A percentile compares a stretch with the other conserved stretches of the same genome.
Evolutionary conservation across 2,329 filamentous ascomycete species (phyloP).

Genomic region (Aspergillus sp.): DNA sequence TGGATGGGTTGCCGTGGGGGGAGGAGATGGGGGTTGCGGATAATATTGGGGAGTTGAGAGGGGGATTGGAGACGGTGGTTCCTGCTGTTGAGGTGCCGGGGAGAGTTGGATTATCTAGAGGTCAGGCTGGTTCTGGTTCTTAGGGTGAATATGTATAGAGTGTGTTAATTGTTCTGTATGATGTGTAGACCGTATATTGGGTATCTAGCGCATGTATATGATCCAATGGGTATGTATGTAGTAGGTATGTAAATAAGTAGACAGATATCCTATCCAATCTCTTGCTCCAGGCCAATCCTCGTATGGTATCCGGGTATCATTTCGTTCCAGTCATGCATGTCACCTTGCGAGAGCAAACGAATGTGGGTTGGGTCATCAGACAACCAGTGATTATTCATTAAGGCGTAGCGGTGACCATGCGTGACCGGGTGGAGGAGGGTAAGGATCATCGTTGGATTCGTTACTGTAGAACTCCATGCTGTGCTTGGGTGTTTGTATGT

Average conservation of each 20-base stretch:
- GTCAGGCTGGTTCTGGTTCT: not conserved
- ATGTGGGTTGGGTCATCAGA: not conserved
- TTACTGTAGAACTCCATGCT: not conserved
- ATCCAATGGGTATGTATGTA: not conserved
- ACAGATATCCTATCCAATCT: not conserved
- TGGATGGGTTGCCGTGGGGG: constrained; percentile 83
- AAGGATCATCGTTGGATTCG: not conserved
- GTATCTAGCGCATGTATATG: not conserved
- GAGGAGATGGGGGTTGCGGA: constrained; percentile 73
- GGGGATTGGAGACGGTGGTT: constrained; percentile 80
- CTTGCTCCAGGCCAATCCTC: not conserved
- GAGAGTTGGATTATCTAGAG: not conserved
- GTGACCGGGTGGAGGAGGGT: not conserved
- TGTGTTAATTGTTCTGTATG: not conserved
- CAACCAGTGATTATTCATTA: not conserved
- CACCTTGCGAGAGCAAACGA: not conserved
- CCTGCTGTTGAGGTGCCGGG: constrained; percentile 65
- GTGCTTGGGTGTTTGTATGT: not conserved
- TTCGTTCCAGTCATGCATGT: not conserved
- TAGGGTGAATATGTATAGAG: not conserved
- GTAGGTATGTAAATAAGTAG: not conserved
- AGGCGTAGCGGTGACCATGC: not conserved
- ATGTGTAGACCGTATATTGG: not conserved
- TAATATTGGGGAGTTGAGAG: constrained; percentile 55
- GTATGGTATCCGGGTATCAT: not conserved